Evolutionary conservation across 139 green algal genomes (phyloP), one percentile per base, ranked within the genome.

Genomic region (Chlamydomonas sphaeroides): DNA sequence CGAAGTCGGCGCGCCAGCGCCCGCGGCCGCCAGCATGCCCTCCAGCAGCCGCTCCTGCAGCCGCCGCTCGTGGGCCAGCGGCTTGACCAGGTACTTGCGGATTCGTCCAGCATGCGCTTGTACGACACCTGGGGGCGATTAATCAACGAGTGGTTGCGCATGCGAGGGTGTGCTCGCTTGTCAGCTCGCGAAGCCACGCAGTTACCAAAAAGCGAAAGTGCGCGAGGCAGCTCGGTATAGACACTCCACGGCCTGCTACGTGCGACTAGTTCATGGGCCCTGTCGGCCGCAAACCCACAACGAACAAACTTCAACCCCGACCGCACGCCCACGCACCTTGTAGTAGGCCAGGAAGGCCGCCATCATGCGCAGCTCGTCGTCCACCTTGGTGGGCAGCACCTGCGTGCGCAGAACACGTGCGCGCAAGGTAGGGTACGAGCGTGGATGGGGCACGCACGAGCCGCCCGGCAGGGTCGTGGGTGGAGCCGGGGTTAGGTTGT

Each of bases 341-440:
- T 68, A 86, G 80, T 86, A 86, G 15, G 80, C 70, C 1, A 86
- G 80, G 17, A 57, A 61, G 17, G 70, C 62, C 1, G 80, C 80
- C 42, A 81, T 69, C 80, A 86, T 86, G 61, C 36, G 63, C 20
- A 86, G 80, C 70, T 79, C 80, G 25, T 86, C 65, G 49, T 86
- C 80, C 21, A 38, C 59, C 8, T 21, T 10, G 41, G 76, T 83
- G 23, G 62, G 32, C 62, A 74, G 76, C 5, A 62, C 59, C 76
- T 63, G 45, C 26, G 36, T 74, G 8, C 76, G 41, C 38, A 49
- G 18, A 26, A 3, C 23, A 25, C 21, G 6, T 74, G 59, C 36
- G 48, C 1, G 61, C 39, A 2, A 3, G 66, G 39, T 21, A 73
- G 56, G 42, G 1, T 35, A 1, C 30, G 26, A 20, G 48, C 33